Conservation (phyloP, 768 basidiomycete species). For the Sistotremastrum suecicum region DNA sequence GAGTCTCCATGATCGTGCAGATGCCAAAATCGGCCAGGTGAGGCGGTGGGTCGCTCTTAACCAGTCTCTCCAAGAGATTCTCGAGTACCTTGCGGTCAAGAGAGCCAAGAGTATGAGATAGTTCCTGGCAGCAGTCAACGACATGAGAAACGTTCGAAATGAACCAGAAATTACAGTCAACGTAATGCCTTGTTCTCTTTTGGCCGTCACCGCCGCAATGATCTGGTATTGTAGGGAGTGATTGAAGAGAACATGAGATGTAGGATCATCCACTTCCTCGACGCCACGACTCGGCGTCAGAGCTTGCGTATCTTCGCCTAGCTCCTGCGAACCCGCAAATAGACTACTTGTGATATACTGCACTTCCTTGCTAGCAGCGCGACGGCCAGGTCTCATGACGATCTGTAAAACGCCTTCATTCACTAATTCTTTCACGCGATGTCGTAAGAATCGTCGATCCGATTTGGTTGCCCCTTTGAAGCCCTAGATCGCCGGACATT, state of each 20-base stretch:
- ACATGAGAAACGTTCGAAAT: slow-evolving; percentile 2
- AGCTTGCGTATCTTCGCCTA: too few species aligned
- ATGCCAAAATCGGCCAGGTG: slow-evolving; percentile 64
- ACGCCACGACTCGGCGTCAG: too few species aligned
- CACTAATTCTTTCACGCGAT: slow-evolving; percentile 57
- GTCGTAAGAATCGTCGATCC: slow-evolving; percentile 73
- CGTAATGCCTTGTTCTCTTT: slow-evolving; percentile 38
- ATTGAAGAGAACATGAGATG: too few species aligned
- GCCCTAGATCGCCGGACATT: slow-evolving; percentile 31
- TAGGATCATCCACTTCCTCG: too few species aligned
- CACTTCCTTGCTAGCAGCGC: too few species aligned
- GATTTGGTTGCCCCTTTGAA: slow-evolving; percentile 60
- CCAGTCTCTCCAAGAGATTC: slow-evolving; percentile 57
- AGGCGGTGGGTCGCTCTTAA: slow-evolving; percentile 45
- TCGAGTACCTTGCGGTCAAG: slow-evolving; percentile 79
- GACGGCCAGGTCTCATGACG: slow-evolving; percentile 17
- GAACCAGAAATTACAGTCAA: slow-evolving; percentile 27
- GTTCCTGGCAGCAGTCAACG: slow-evolving; percentile 30
- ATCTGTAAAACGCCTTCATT: slow-evolving; percentile 63
- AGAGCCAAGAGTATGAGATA: slow-evolving; percentile 43
- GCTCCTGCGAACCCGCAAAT: too few species aligned
- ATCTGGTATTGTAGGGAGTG: neutral
- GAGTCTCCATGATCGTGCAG: slow-evolving; percentile 62
- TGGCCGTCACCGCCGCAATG: neutral
- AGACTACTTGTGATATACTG: too few species aligned